Conservation (phyloP, 371 early-diverging fungal genomes). For the Lichtheimia hyalospora region DNA sequence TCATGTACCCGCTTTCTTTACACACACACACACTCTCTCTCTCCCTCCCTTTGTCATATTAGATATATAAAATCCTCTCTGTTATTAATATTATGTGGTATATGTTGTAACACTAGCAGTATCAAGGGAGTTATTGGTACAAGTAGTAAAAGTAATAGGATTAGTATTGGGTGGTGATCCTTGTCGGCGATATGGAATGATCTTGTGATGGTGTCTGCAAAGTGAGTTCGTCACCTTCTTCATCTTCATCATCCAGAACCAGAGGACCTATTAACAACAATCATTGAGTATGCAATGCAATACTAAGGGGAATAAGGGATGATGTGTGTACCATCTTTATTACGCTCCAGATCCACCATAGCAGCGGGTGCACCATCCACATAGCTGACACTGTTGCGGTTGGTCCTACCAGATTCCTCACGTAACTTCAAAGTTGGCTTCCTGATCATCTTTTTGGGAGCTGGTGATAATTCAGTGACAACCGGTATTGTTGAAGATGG, state of each 20-base stretch:
- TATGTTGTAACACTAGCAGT: too few relatives aligned
- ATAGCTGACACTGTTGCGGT: slow-evolving; percentile 50
- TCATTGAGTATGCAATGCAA: slow-evolving; percentile 2
- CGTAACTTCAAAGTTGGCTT: slow-evolving; percentile 16
- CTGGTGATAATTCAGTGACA: background rate
- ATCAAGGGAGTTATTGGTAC: too few relatives aligned
- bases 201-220: too few relatives aligned
- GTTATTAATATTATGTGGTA: too few relatives aligned
- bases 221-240: slow-evolving; percentile 19
- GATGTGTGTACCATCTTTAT: slow-evolving; percentile 34
- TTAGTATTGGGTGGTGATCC: too few relatives aligned
- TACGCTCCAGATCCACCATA: slow-evolving; percentile 40
- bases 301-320: background rate
- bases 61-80: too few relatives aligned
- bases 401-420: slow-evolving; percentile 21
- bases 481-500: background rate
- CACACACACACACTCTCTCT: too few relatives aligned
- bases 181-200: too few relatives aligned
- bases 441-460: background rate
- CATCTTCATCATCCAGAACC: slow-evolving; percentile 44
- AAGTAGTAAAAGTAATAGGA: too few relatives aligned
- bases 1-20: too few relatives aligned
- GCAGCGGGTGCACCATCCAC: slow-evolving; percentile 43
- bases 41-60: too few relatives aligned
- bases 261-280: slow-evolving; percentile 35